A percentile compares a stretch with the other conserved stretches of the same genome.
Evolutionary conservation across 805 yeast genomes (phyloP).

Genomic region (Metschnikowia santaceciliae): DNA sequence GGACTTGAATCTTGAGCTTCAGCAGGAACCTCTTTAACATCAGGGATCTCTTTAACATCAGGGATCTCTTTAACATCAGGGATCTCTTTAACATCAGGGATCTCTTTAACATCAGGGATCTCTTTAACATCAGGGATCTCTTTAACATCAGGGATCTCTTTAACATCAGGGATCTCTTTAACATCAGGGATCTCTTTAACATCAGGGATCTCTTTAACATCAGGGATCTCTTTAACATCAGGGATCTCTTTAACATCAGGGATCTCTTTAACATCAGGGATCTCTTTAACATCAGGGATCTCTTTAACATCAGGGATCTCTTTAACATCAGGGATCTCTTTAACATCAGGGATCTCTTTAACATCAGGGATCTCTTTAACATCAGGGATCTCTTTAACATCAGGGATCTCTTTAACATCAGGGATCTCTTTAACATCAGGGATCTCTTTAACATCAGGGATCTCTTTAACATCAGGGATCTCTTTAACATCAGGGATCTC

Average conservation of each 20-base stretch:
- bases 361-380: no score
- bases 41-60: background rate
- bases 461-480: background rate
- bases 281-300: background rate
- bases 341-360: background rate
- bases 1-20: background rate
- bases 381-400: background rate
- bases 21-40: background rate
- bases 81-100: background rate
- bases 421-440: background rate
- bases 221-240: background rate
- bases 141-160: background rate
- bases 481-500: background rate
- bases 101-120: background rate
- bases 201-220: background rate
- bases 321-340: background rate
- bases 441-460: no score
- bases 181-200: background rate
- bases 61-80: background rate
- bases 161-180: background rate
- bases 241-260: background rate
- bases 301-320: background rate
- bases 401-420: no score
- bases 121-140: background rate
- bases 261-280: background rate